Percentiles rank a stretch among this genome's conserved stretches.
Conservation (phyloP, 1,139 yeast species). For the Lodderomyces margitis region DNA sequence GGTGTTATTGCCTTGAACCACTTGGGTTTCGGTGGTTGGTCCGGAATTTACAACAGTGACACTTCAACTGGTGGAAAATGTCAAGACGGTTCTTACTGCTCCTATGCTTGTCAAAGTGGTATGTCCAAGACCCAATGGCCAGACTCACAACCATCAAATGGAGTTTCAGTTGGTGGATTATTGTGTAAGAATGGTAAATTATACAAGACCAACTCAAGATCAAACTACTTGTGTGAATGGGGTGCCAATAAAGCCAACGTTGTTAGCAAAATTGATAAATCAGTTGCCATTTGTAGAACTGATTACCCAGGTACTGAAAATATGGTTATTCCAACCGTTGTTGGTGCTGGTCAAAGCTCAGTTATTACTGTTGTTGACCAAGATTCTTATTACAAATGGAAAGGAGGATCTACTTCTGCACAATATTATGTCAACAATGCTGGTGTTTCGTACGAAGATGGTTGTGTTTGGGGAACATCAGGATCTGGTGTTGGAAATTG, state of each 20-base stretch:
- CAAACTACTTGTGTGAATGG: constrained; percentile 77
- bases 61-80: constrained; percentile 67
- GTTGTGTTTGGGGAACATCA: constrained; percentile 87
- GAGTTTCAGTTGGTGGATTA: constrained; percentile 91
- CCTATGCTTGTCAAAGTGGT: constrained; percentile 95
- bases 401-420: constrained; percentile 80
- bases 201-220: constrained; percentile 67
- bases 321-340: constrained; percentile 91
- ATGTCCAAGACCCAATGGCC: constrained; percentile 99
- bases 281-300: constrained; percentile 90
- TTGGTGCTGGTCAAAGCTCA: constrained; percentile 61
- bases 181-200: constrained; percentile 75
- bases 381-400: constrained; percentile 76
- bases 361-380: constrained; percentile 80
- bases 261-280: constrained; percentile 57
- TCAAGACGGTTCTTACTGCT: constrained; percentile 87
- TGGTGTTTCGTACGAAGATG: constrained; percentile 84
- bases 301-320: constrained; percentile 99
- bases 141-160: constrained; percentile 72
- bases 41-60: constrained; percentile 64
- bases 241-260: constrained; percentile 71
- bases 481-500: constrained; percentile 92
- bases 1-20: constrained; percentile 81
- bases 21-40: constrained; percentile 71
- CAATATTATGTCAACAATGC: constrained; percentile 98